These are phyloP conservation scores for Xylariaceae sp. DNA, from an alignment of 2,329 filamentous ascomycete genomes.

Conservation along the genomic window DNA sequence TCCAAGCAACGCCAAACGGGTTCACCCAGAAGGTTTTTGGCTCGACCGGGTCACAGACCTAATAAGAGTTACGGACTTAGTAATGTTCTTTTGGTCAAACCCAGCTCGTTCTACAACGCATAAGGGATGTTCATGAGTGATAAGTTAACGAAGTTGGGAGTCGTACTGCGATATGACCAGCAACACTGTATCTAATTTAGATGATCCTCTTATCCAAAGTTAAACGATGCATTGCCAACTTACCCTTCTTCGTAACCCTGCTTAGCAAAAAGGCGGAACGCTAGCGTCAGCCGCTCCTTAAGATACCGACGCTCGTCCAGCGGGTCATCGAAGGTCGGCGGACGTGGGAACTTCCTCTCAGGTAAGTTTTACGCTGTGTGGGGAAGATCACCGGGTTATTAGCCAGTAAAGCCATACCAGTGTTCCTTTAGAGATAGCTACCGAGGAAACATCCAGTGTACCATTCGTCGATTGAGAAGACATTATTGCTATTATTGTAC, in stretches of 20 bases:
- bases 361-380: not conserved
- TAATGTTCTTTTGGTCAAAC: no score
- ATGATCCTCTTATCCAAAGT: conserved; percentile 1
- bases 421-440: no score
- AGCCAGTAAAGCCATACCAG: conserved; percentile 10
- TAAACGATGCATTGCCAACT: conserved; percentile 8
- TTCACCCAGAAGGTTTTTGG: conserved; percentile 70
- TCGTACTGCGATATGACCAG: conserved; percentile 67
- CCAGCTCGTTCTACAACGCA: no score
- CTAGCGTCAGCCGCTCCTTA: conserved; percentile 60
- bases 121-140: no score
- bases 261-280: conserved; percentile 64
- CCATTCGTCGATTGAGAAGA: conserved; percentile 29
- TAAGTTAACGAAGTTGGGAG: no score
- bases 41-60: conserved; percentile 65
- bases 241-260: conserved; percentile 61
- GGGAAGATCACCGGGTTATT: conserved; percentile 19
- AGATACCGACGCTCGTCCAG: conserved; percentile 56
- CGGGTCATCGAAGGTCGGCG: conserved; percentile 35
- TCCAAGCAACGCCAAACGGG: conserved; percentile 68
- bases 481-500: no score
- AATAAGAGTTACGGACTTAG: no score
- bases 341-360: conserved; percentile 24
- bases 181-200: conserved; percentile 50
- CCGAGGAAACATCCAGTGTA: no score